Evolutionary conservation across 805 yeast species (phyloP).

Genomic region (Wickerhamiella kazuoi): DNA sequence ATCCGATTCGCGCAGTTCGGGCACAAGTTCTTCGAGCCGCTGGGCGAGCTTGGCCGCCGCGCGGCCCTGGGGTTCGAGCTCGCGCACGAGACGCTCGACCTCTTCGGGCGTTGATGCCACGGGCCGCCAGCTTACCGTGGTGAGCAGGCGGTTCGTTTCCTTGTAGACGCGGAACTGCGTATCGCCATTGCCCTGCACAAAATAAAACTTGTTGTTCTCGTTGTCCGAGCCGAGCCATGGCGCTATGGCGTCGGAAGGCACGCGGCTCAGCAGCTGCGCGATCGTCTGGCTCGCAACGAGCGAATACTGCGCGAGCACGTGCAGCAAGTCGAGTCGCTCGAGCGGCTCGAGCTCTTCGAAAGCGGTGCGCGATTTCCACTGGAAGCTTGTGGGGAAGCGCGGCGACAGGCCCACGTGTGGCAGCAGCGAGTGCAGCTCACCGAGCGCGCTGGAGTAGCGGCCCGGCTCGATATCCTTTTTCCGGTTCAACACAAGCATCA

Average conservation of each 20-base stretch:
- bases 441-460: conserved; percentile 22
- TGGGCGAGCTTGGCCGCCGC: conserved; percentile 8
- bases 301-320: conserved; percentile 21
- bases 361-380: conserved; percentile 15
- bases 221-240: conserved; percentile 15
- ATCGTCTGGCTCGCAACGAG: conserved; percentile 18
- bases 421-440: conserved; percentile 20
- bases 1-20: conserved; percentile 9
- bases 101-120: conserved; percentile 18
- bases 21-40: conserved; percentile 11
- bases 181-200: conserved; percentile 14
- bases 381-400: conserved; percentile 4
- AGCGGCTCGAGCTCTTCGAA: conserved; percentile 18
- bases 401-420: conserved; percentile 17
- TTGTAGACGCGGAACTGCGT: conserved; percentile 21
- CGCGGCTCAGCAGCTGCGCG: conserved; percentile 8
- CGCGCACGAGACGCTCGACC: conserved; percentile 10
- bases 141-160: conserved; percentile 18
- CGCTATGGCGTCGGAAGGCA: conserved; percentile 9
- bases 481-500: conserved; percentile 23
- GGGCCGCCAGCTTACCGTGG: conserved; percentile 20
- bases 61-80: conserved; percentile 4
- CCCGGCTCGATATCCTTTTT: conserved; percentile 25
- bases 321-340: conserved; percentile 21
- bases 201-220: conserved; percentile 12